Percentiles rank a stretch among this genome's conserved stretches.
phyloP scores from a whole-genome alignment of 805 yeast genomes.

The Candida pini region DNA sequence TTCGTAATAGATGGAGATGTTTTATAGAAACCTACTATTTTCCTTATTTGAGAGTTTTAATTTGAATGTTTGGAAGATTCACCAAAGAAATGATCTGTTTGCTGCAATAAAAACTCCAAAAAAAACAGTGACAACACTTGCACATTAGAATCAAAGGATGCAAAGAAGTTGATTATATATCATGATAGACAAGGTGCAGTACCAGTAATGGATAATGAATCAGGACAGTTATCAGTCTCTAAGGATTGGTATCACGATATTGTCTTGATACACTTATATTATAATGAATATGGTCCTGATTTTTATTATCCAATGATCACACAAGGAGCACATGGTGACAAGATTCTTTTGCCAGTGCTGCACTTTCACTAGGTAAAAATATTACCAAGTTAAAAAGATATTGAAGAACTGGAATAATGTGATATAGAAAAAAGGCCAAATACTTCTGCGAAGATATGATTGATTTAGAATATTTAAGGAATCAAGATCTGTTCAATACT shows the following conservation, averaged over 20 bases:
- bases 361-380: conserved; percentile 43
- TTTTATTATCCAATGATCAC: conserved; percentile 52
- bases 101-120: no score
- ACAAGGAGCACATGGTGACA: conserved; percentile 63
- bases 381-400: conserved; percentile 50
- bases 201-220: conserved; percentile 58
- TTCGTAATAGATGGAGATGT: no score
- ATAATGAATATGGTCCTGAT: conserved; percentile 55
- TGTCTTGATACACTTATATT: conserved; percentile 50
- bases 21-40: no score
- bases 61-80: no score
- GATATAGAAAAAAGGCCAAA: conserved; percentile 17
- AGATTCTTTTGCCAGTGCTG: conserved; percentile 71
- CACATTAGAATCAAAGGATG: conserved; percentile 13
- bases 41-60: no score
- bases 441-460: conserved; percentile 13
- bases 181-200: conserved; percentile 58
- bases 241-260: conserved; percentile 50
- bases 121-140: no score
- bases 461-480: conserved; percentile 10
- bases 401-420: conserved; percentile 29
- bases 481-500: conserved; percentile 5
- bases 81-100: no score
- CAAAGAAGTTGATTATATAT: conserved; percentile 32
- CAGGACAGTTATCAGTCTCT: conserved; percentile 58